These are phyloP conservation scores for Phytophthora idaei DNA, from an alignment of 352 stramenopile genomes.

Conservation along the genomic window DNA sequence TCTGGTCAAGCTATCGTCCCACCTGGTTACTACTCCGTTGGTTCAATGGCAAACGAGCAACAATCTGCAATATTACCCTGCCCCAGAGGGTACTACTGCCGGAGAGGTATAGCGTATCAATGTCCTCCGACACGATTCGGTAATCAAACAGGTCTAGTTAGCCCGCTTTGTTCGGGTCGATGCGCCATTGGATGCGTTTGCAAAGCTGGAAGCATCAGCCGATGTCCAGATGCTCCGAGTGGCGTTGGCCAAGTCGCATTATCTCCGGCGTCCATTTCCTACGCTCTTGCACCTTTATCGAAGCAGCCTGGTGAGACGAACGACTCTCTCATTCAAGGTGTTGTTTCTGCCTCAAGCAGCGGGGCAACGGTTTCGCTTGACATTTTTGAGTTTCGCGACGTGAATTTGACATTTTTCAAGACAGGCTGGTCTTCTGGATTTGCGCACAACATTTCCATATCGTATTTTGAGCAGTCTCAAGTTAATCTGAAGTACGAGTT, in stretches of 20 bases:
- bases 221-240: constrained; percentile 41
- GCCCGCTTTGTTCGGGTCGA: constrained; percentile 49
- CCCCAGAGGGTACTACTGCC: constrained; percentile 59
- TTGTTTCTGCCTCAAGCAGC: constrained; percentile 8
- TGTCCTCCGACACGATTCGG: constrained; percentile 60
- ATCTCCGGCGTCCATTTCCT: constrained; percentile 38
- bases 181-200: constrained; percentile 58
- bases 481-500: constrained; percentile 48
- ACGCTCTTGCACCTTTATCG: constrained; percentile 36
- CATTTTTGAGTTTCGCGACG: constrained; percentile 55
- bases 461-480: constrained; percentile 51
- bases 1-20: constrained; percentile 40
- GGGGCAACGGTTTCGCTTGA: constrained; percentile 23
- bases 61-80: constrained; percentile 47
- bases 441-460: constrained; percentile 60
- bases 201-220: constrained; percentile 49
- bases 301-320: constrained; percentile 25
- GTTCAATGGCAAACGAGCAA: constrained; percentile 29
- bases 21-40: constrained; percentile 51
- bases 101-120: constrained; percentile 37
- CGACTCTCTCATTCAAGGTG: constrained; percentile 15
- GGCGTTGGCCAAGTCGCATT: constrained; percentile 34
- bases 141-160: constrained; percentile 37
- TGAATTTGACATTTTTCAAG: constrained; percentile 38
- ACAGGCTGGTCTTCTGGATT: constrained; percentile 35